These are phyloP conservation scores for Epichloe baconii DNA, from an alignment of 2,329 filamentous ascomycete genomes.

Conservation along the genomic window DNA sequence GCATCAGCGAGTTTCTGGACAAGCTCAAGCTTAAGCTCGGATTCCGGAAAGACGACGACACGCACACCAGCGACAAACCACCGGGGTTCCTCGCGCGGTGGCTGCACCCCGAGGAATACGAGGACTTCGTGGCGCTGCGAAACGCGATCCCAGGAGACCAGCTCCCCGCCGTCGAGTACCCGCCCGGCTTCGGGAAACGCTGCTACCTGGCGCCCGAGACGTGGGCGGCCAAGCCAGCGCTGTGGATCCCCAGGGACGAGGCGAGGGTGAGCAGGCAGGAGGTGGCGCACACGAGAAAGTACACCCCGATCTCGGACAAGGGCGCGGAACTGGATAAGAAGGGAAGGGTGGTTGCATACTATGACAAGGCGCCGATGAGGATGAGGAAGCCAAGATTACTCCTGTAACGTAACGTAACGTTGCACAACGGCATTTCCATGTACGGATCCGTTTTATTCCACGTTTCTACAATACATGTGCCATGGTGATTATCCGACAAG, in stretches of 20 bases:
- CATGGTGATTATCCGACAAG: no score
- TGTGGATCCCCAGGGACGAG: constrained; percentile 77
- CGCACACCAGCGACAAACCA: constrained; percentile 14
- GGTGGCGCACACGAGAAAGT: constrained; percentile 54
- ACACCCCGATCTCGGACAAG: constrained; percentile 64
- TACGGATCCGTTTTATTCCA: constrained; percentile 25
- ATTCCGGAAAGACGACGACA: constrained; percentile 13
- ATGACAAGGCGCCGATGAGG: constrained; percentile 26
- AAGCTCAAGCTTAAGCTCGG: constrained; percentile 9
- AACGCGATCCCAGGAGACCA: constrained; percentile 50
- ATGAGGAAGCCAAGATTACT: constrained; percentile 21
- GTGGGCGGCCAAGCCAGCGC: constrained; percentile 49
- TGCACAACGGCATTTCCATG: constrained; percentile 13
- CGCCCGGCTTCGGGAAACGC: constrained; percentile 35
- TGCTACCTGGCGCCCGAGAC: constrained; percentile 52
- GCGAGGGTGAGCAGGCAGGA: constrained; percentile 68
- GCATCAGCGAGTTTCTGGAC: constrained; percentile 15
- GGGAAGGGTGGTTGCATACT: constrained; percentile 21
- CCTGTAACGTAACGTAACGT: constrained; percentile 20
- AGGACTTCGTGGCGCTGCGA: constrained; percentile 58
- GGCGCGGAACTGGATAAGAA: constrained; percentile 21
- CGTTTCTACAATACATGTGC: no score
- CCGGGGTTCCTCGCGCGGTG: constrained; percentile 51
- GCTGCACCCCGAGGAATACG: constrained; percentile 65
- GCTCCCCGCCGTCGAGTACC: constrained; percentile 29